phyloP scores from a whole-genome alignment of 106 monocot species.

The Apostasia shenzhenica region DNA sequence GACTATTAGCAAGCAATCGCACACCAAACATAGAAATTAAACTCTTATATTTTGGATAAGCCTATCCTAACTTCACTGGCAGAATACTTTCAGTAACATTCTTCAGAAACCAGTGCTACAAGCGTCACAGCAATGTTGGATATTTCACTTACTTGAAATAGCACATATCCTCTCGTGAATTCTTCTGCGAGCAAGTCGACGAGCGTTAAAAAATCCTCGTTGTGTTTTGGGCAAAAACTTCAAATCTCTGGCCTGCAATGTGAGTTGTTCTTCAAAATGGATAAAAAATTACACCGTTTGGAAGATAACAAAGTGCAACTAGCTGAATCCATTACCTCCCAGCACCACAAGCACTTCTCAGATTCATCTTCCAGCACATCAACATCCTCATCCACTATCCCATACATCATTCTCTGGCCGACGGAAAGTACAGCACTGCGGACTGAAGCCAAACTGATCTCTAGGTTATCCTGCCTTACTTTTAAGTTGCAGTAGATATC shows the following conservation, averaged over 20 bases:
- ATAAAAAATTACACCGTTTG: background rate
- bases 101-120: no score
- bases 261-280: background rate
- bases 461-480: slow-evolving; percentile 27
- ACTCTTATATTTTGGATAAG: no score
- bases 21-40: no score
- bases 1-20: no score
- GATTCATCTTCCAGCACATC: slow-evolving; percentile 84
- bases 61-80: no score
- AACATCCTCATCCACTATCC: slow-evolving; percentile 43
- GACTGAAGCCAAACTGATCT: slow-evolving; percentile 49
- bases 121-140: background rate
- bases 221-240: slow-evolving; percentile 46
- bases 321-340: slow-evolving; percentile 60
- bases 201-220: slow-evolving; percentile 21
- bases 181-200: slow-evolving; percentile 24
- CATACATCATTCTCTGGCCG: slow-evolving; percentile 79
- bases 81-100: no score
- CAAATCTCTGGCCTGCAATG: slow-evolving; percentile 57
- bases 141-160: slow-evolving; percentile 9
- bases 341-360: slow-evolving; percentile 80
- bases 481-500: slow-evolving; percentile 62
- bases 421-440: slow-evolving; percentile 48
- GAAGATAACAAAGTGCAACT: background rate
- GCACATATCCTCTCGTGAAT: slow-evolving; percentile 25